A percentile compares a stretch with the other conserved stretches of the same genome.
Conservation (phyloP, 2,329 filamentous ascomycete genomes). For the Aspergillus sp. region DNA sequence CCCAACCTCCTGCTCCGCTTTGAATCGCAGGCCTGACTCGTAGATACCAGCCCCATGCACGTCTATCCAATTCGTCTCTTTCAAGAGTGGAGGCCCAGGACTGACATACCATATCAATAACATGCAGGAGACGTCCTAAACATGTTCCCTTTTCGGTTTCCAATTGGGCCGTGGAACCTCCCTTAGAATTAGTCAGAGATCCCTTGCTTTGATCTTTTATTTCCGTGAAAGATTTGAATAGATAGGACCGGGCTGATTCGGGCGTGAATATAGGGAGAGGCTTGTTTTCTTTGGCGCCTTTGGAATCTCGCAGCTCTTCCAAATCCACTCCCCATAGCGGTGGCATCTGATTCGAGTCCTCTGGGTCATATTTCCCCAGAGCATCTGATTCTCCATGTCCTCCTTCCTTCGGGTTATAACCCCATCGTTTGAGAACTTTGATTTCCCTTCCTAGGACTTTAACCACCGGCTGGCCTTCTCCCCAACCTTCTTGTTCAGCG, state of each 20-base stretch:
- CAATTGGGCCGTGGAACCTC: conserved; percentile 46
- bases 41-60: conserved; percentile 79
- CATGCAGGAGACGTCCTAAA: conserved; percentile 63
- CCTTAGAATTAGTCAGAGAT: conserved; percentile 31
- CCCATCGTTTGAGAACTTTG: conserved; percentile 70
- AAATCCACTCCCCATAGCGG: conserved; percentile 57
- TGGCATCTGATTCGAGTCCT: conserved; percentile 21
- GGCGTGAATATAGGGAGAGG: conserved; percentile 71
- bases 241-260: conserved; percentile 59
- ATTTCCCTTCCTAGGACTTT: conserved; percentile 70
- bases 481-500: conserved; percentile 68
- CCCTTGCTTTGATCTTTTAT: conserved; percentile 5
- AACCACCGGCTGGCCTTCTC: conserved; percentile 69
- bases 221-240: conserved; percentile 45
- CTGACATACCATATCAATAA: conserved; percentile 65
- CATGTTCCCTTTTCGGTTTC: conserved; percentile 64
- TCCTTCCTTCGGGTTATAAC: conserved; percentile 59
- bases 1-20: conserved; percentile 72
- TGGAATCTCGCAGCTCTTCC: conserved; percentile 49
- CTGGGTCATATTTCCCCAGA: conserved; percentile 7
- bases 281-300: conserved; percentile 22
- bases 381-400: conserved; percentile 21
- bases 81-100: conserved; percentile 68
- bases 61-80: conserved; percentile 64
- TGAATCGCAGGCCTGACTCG: conserved; percentile 72